Conservation (phyloP, 257 asterid species). For the Oldenlandia corymbosa region DNA sequence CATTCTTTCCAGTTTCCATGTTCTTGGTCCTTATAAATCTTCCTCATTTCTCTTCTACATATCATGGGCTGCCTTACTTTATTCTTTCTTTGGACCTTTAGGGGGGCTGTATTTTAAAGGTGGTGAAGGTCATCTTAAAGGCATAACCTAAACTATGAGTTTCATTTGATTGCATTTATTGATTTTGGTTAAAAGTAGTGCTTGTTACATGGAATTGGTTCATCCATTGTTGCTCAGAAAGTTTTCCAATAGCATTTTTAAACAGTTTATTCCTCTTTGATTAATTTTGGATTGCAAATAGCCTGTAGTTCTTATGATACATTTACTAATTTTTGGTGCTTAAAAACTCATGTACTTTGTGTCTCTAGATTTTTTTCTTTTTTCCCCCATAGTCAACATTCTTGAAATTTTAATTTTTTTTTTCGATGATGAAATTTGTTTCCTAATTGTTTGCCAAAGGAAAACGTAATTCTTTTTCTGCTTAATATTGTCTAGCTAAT, state of each 20-base stretch:
- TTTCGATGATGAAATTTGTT: background rate
- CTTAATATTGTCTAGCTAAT: background rate
- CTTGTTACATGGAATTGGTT: background rate
- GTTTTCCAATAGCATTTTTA: no score
- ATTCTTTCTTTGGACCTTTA: background rate
- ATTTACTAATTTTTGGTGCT: background rate
- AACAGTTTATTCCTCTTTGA: no score
- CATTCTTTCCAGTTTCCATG: background rate
- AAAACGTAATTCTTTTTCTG: no score
- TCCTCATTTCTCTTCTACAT: background rate
- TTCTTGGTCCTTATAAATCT: background rate
- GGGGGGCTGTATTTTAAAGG: background rate
- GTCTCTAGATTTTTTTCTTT: background rate
- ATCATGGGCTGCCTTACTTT: background rate
- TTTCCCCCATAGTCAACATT: background rate
- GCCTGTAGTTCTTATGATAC: background rate
- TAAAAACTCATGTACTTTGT: background rate
- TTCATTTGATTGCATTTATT: no score
- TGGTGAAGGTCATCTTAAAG: background rate
- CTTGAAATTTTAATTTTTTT: background rate
- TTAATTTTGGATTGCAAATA: background rate
- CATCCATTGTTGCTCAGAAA: no score
- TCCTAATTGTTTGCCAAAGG: background rate
- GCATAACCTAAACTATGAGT: no score
- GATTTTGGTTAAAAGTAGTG: background rate